Base-by-base conservation (phyloP, 176 grass and related monocot genomes). In the Elaeis guineensis region DNA sequence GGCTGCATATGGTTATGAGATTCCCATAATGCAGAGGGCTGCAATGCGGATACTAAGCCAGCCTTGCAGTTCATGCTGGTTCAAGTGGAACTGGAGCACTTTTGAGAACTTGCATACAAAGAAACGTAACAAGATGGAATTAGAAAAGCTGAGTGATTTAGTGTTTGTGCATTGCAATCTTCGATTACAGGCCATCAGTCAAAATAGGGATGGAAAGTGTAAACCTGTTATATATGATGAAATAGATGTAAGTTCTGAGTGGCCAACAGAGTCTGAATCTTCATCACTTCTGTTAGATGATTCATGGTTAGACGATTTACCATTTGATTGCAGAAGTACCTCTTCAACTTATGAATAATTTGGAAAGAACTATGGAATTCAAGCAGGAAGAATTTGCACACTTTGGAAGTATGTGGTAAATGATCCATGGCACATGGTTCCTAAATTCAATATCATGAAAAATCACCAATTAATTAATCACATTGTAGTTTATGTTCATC, bases 111-210 rank as follows among this genome's bases (percentile, higher is more conserved):
- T 71, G 5, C 11, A 59, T 60, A 29, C 21, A 9, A 59, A 60
- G 55, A 59, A 59, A 57, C 35, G n/a, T 50, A 71, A 4, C 56
- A 71, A 51, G 56, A 51, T 71, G 68, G 44, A 71, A 16, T 44
- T 71, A 26, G 68, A 71, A 28, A 71, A 71, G 4, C 68, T 71
- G 7, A 60, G 21, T 23, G 68, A 71, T 59, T 56, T 71, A 58
- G 21, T 59, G 59, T 71, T 59, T 60, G 68, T 71, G 44, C 68
- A 71, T 50, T 71, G 56, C 68, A 71, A 71, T 71, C 68, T 71
- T 57, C 68, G 68, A 5, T 59, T 71, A 30, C 68, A 51, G 35
- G 68, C 32, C 23, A 71, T 71, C 22, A 19, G 32, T 17, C 68
- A 60, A 60, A 59, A 48, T 26, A 71, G 68, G 39, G 55, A 20